Percentiles rank a stretch among this genome's conserved stretches.
phyloP scores from a whole-genome alignment of 2,329 filamentous ascomycete species.

The Colletotrichum navitas region DNA sequence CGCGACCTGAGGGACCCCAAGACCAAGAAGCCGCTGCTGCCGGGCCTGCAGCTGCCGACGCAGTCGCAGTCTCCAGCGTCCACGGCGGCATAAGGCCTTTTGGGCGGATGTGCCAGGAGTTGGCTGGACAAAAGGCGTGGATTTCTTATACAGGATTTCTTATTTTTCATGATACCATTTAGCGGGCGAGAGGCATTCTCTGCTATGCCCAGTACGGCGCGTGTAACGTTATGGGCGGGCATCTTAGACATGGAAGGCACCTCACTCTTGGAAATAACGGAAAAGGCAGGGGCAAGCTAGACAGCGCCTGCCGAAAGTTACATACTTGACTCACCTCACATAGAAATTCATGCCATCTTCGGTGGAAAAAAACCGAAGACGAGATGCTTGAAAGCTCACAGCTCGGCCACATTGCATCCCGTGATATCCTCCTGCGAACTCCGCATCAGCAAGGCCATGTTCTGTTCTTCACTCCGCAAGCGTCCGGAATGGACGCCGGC shows the following conservation, averaged over 20 bases:
- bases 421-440: not conserved
- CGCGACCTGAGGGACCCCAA: conserved; percentile 66
- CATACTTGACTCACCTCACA: conserved; percentile 32
- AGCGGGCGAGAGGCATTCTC: conserved; percentile 8
- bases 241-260: conserved; percentile 22
- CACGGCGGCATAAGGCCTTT: conserved; percentile 39
- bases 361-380: not conserved
- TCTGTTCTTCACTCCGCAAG: conserved; percentile 56
- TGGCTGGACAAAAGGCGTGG: not conserved
- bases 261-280: conserved; percentile 21
- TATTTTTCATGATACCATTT: conserved; percentile 32
- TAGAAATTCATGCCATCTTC: conserved; percentile 20
- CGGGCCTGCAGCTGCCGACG: conserved; percentile 49
- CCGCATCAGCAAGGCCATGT: conserved; percentile 45
- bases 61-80: conserved; percentile 43
- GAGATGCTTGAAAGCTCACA: not conserved
- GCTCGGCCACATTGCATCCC: not conserved
- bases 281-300: conserved; percentile 18
- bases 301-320: conserved; percentile 14
- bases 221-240: conserved; percentile 3
- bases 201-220: conserved; percentile 8
- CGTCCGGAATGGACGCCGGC: conserved; percentile 53
- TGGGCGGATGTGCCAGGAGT: not conserved
- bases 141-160: conserved; percentile 9
- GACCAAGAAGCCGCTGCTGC: conserved; percentile 67